A percentile compares a stretch with the other conserved stretches of the same genome.
phyloP scores from a whole-genome alignment of 192 early-diverging fungal species.

The Gonapodya sp. region DNA sequence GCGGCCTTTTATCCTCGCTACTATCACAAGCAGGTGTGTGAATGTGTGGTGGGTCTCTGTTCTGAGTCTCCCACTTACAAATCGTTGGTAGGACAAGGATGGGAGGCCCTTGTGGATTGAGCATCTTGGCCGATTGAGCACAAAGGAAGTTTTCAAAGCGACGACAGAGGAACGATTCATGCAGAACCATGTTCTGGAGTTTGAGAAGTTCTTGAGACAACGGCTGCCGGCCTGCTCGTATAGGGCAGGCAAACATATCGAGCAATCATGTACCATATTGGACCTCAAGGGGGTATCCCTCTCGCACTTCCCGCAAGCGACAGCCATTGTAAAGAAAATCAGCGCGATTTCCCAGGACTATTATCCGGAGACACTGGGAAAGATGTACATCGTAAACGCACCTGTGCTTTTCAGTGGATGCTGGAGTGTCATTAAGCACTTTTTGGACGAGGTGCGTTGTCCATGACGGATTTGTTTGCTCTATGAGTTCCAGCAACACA shows the following conservation, averaged over 20 bases:
- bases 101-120: constrained; percentile 91
- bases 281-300: constrained; percentile 83
- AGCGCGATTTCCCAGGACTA: constrained; percentile 81
- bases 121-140: constrained; percentile 62
- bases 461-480: too few relatives aligned
- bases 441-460: constrained; percentile 63
- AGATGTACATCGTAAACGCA: constrained; percentile 88
- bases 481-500: too few relatives aligned
- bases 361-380: constrained; percentile 89
- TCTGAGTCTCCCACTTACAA: background rate
- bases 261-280: constrained; percentile 79
- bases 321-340: constrained; percentile 57
- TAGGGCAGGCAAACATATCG: constrained; percentile 47
- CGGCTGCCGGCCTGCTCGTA: constrained; percentile 69
- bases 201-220: constrained; percentile 59
- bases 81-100: constrained; percentile 66
- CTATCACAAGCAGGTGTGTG: constrained; percentile 47
- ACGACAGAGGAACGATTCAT: constrained; percentile 62
- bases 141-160: constrained; percentile 47
- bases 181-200: constrained; percentile 63
- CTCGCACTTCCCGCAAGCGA: constrained; percentile 59
- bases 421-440: constrained; percentile 68
- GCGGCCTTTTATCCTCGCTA: constrained; percentile 59
- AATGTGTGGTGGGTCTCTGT: too few relatives aligned
- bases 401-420: constrained; percentile 77